Percentiles rank a stretch among this genome's conserved stretches.
Conservation (phyloP, 2,329 filamentous ascomycete species). For the Sclerotiophoma versabilis region DNA sequence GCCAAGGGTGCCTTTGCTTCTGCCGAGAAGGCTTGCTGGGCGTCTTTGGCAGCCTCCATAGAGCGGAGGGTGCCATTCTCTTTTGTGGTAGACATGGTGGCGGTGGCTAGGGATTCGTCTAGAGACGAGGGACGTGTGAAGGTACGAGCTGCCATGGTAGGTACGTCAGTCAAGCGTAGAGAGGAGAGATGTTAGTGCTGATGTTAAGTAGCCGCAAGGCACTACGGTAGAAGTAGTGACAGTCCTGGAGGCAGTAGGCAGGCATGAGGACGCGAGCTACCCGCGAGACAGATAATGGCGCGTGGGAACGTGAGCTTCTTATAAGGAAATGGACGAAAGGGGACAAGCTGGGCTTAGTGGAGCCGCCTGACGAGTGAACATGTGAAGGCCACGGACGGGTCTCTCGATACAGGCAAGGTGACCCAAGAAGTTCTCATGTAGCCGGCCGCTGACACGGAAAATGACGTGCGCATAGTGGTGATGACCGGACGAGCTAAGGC, state of each 20-base stretch:
- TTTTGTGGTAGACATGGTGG: slow-evolving; percentile 49
- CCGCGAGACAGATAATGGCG: slow-evolving; percentile 21
- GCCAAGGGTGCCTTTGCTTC: slow-evolving; percentile 57
- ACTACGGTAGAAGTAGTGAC: slow-evolving; percentile 92
- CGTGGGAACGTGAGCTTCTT: slow-evolving; percentile 33
- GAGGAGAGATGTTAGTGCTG: slow-evolving; percentile 76
- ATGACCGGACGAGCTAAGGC: slow-evolving; percentile 30
- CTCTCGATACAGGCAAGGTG: slow-evolving; percentile 37
- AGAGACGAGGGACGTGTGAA: slow-evolving; percentile 77
- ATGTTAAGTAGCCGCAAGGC: slow-evolving; percentile 86
- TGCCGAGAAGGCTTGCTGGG: slow-evolving; percentile 56
- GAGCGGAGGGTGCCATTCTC: slow-evolving; percentile 51
- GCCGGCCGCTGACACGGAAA: slow-evolving; percentile 43
- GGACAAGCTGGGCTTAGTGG: slow-evolving; percentile 32
- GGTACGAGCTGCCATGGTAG: slow-evolving; percentile 70
- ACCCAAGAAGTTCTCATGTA: slow-evolving; percentile 33
- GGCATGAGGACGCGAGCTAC: slow-evolving; percentile 65
- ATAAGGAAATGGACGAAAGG: slow-evolving; percentile 46
- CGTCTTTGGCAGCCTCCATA: slow-evolving; percentile 62
- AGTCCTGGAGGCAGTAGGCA: slow-evolving; percentile 82
- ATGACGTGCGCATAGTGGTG: slow-evolving; percentile 39
- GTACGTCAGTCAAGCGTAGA: slow-evolving; percentile 69
- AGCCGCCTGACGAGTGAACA: slow-evolving; percentile 31
- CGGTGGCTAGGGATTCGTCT: slow-evolving; percentile 64
- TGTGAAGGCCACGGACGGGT: slow-evolving; percentile 45